Percentiles rank a stretch among this genome's conserved stretches.
These are phyloP conservation scores for Lolium rigidum DNA, from an alignment of 176 grass and related monocot species.

Conservation along the genomic window DNA sequence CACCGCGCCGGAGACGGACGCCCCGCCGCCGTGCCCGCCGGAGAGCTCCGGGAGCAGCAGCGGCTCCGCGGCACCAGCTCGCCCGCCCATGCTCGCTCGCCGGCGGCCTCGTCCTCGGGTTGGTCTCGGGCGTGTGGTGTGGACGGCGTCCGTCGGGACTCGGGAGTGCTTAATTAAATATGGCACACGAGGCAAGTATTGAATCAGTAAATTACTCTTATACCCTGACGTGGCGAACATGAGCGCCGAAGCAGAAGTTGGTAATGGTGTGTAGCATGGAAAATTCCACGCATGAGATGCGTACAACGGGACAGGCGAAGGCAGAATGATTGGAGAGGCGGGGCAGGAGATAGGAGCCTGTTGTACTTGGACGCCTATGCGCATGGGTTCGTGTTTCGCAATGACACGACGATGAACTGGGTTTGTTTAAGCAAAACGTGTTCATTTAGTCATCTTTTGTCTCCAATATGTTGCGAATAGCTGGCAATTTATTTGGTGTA, in stretches of 20 bases:
- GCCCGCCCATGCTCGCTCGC: background rate
- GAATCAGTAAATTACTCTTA: background rate
- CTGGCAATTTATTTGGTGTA: background rate
- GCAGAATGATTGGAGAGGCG: conserved; percentile 13
- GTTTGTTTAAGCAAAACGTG: background rate
- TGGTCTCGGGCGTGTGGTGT: conserved; percentile 40
- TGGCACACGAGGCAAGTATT: background rate
- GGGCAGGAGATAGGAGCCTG: background rate
- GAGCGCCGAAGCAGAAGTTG: too few relatives aligned
- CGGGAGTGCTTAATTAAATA: background rate
- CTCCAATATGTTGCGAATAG: background rate
- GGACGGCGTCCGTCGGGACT: conserved; percentile 26
- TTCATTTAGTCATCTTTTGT: background rate
- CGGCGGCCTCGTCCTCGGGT: conserved; percentile 30
- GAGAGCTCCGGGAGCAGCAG: conserved; percentile 65
- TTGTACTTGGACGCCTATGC: conserved; percentile 48
- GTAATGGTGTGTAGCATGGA: background rate
- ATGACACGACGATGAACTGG: conserved; percentile 18
- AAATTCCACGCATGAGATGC: background rate
- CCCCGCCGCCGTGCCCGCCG: background rate
- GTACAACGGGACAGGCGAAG: background rate
- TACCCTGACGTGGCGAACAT: background rate
- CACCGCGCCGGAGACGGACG: conserved; percentile 70
- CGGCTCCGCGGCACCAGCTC: background rate
- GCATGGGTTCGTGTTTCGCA: background rate